These are phyloP conservation scores for Exophiala aquamarina DNA, from an alignment of 2,329 filamentous ascomycete genomes.

Conservation along the genomic window DNA sequence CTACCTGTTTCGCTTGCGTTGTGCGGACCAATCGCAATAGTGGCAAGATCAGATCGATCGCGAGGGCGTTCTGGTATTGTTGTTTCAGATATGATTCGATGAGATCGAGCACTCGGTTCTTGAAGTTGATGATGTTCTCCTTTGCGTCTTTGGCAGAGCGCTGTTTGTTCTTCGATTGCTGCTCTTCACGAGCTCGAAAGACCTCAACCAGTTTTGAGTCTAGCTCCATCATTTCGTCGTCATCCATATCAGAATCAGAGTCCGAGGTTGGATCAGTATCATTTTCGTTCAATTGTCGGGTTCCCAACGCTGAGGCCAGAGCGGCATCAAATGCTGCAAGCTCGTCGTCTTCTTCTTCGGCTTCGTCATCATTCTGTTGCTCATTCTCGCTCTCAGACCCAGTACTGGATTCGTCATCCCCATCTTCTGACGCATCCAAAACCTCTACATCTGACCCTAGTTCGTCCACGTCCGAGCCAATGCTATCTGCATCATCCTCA, in stretches of 20 bases:
- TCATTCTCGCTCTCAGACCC: slow-evolving; percentile 48
- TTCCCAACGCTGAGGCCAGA: slow-evolving; percentile 75
- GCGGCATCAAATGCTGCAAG: slow-evolving; percentile 69
- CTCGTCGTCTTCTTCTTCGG: slow-evolving; percentile 49
- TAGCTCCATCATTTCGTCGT: slow-evolving; percentile 90
- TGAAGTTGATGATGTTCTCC: slow-evolving; percentile 89
- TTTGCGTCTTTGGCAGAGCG: slow-evolving; percentile 85
- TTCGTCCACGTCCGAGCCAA: slow-evolving; percentile 39
- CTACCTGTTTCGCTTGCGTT: slow-evolving; percentile 74
- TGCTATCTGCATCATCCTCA: slow-evolving; percentile 45
- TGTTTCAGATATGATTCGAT: slow-evolving; percentile 81
- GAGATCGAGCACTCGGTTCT: slow-evolving; percentile 87
- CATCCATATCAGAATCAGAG: slow-evolving; percentile 72
- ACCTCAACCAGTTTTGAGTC: slow-evolving; percentile 82
- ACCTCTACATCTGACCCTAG: slow-evolving; percentile 46
- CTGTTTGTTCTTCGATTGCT: slow-evolving; percentile 61
- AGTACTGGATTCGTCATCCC: slow-evolving; percentile 33
- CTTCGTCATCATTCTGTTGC: slow-evolving; percentile 31
- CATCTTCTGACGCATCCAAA: slow-evolving; percentile 20
- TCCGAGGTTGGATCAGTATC: slow-evolving; percentile 57
- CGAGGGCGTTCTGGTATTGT: slow-evolving; percentile 66
- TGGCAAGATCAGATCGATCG: slow-evolving; percentile 71
- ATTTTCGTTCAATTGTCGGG: slow-evolving; percentile 60
- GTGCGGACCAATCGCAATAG: slow-evolving; percentile 73
- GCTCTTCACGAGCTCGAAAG: slow-evolving; percentile 74